Evolutionary conservation across 768 basidiomycete species (phyloP).

Genomic region (Russula sp.): DNA sequence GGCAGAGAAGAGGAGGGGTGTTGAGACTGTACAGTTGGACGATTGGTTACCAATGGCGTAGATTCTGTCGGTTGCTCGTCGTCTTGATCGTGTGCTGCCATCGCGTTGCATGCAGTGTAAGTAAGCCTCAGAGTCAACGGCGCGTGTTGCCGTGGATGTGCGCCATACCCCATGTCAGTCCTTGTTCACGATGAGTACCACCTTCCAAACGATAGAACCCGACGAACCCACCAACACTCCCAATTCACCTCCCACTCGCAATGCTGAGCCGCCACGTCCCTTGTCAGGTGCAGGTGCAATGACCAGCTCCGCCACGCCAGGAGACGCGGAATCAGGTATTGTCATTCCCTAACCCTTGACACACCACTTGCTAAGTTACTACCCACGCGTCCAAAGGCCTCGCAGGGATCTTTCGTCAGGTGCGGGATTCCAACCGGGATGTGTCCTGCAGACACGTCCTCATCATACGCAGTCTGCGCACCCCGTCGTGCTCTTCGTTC

Average conservation of each 20-base stretch:
- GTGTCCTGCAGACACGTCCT: not conserved
- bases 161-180: no score
- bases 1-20: not conserved
- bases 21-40: not conserved
- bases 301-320: conserved; percentile 43
- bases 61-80: conserved; percentile 19
- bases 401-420: conserved; percentile 73
- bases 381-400: conserved; percentile 40
- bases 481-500: conserved; percentile 76
- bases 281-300: conserved; percentile 42
- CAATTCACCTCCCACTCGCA: conserved; percentile 13
- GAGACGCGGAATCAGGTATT: conserved; percentile 74
- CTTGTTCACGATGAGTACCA: conserved; percentile 44
- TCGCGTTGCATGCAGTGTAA: not conserved
- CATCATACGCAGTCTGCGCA: conserved; percentile 56
- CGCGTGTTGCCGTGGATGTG: no score
- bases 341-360: conserved; percentile 2
- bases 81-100: not conserved
- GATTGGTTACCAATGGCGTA: conserved; percentile 15
- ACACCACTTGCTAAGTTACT: not conserved
- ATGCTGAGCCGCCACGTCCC: conserved; percentile 21
- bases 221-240: conserved; percentile 57
- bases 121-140: no score
- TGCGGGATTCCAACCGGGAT: conserved; percentile 28
- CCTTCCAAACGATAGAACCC: conserved; percentile 55